These are phyloP conservation scores for Phylloporus rhodoxanthus DNA, from an alignment of 768 basidiomycete species.

Conservation along the genomic window DNA sequence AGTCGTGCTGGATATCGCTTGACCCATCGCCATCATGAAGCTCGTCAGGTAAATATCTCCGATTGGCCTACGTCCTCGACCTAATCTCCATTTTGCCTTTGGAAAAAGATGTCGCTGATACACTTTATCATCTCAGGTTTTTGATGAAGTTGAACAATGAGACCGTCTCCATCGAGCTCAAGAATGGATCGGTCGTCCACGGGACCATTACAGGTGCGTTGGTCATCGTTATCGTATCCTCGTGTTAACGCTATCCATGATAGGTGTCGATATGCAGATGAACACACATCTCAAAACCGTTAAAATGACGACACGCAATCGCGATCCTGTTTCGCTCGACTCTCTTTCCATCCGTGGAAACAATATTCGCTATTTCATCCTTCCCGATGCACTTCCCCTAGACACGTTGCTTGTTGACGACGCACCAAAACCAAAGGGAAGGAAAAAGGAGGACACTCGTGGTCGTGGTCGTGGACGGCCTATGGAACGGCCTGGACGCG, in stretches of 20 bases:
- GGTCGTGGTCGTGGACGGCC: constrained; percentile 54
- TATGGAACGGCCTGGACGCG: constrained; percentile 47
- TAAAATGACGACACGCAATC: constrained; percentile 90
- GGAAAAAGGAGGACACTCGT: constrained; percentile 80
- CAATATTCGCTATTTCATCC: constrained; percentile 92
- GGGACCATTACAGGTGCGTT: constrained; percentile 92
- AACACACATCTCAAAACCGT: constrained; percentile 98
- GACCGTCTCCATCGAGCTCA: constrained; percentile 96
- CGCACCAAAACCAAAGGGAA: constrained; percentile 89
- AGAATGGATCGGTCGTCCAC: constrained; percentile 92
- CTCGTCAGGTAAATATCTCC: constrained; percentile 59
- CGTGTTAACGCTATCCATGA: constrained; percentile 6
- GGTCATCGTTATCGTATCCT: not conserved
- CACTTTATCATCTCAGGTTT: constrained; percentile 50
- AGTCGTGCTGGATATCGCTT: constrained; percentile 15
- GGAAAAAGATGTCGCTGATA: constrained; percentile 17
- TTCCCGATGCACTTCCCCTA: constrained; percentile 95
- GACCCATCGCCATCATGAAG: constrained; percentile 54
- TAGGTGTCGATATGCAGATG: constrained; percentile 99
- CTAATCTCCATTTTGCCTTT: constrained; percentile 4
- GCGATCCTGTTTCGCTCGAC: constrained; percentile 82
- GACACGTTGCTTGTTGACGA: constrained; percentile 98
- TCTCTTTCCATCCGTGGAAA: constrained; percentile 92
- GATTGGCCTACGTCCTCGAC: constrained; percentile 1
- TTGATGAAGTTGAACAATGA: constrained; percentile 99